These are phyloP conservation scores for Ascochyta rabiei DNA, from an alignment of 2,329 filamentous ascomycete species.

Conservation along the genomic window DNA sequence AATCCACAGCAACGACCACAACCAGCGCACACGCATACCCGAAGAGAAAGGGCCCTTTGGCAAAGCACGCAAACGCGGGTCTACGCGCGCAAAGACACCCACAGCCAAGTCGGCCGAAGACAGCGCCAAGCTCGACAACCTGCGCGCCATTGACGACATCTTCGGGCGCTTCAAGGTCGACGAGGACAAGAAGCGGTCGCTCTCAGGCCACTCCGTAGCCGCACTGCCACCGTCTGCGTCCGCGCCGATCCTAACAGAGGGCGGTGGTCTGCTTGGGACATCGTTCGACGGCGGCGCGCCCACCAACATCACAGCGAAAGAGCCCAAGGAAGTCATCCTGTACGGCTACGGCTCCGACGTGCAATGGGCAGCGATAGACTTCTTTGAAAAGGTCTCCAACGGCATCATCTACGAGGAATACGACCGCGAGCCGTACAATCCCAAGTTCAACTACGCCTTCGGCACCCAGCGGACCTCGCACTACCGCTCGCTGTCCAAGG, in stretches of 20 bases:
- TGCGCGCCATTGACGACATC: constrained; percentile 55
- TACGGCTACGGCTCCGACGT: constrained; percentile 76
- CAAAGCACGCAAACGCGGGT: constrained; percentile 54
- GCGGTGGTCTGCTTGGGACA: constrained; percentile 27
- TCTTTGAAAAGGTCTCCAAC: constrained; percentile 81
- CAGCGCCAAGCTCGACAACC: constrained; percentile 52
- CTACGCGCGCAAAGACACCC: constrained; percentile 61
- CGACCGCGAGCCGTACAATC: constrained; percentile 77
- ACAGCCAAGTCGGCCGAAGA: constrained; percentile 66
- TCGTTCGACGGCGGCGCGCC: constrained; percentile 38
- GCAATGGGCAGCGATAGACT: constrained; percentile 84
- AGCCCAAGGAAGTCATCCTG: constrained; percentile 79
- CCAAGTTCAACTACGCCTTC: constrained; percentile 74
- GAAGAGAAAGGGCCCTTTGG: constrained; percentile 69
- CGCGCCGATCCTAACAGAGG: constrained; percentile 41
- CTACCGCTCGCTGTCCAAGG: constrained; percentile 69
- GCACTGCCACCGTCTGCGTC: constrained; percentile 40
- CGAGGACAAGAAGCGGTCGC: constrained; percentile 37
- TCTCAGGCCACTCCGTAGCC: constrained; percentile 25
- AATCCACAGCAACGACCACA: constrained; percentile 46
- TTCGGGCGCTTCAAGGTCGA: constrained; percentile 48
- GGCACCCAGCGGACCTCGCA: constrained; percentile 72
- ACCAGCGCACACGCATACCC: constrained; percentile 56
- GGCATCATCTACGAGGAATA: constrained; percentile 93
- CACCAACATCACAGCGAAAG: constrained; percentile 53